Conservation (phyloP, 768 basidiomycete genomes). For the Omphalotus guepiniiformis region DNA sequence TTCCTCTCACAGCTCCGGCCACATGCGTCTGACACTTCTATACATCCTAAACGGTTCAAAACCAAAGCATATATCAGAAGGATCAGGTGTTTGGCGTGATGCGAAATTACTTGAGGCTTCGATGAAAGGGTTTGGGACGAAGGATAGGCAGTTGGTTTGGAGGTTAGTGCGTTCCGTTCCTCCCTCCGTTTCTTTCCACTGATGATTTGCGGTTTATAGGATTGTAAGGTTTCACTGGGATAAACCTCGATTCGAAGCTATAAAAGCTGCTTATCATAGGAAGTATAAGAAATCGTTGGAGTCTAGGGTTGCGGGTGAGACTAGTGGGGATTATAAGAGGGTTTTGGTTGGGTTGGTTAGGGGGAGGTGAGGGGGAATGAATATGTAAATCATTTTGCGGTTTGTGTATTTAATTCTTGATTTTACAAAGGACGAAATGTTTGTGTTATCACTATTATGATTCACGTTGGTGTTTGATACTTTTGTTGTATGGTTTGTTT, state of each 20-base stretch:
- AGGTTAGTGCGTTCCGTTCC: constrained; percentile 22
- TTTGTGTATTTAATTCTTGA: too few relatives aligned
- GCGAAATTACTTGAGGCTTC: constrained; percentile 30
- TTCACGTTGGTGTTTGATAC: too few relatives aligned
- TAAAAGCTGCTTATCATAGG: constrained; percentile 31
- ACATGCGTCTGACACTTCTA: constrained; percentile 29
- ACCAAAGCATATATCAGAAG: constrained; percentile 28
- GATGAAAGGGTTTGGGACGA: constrained; percentile 35
- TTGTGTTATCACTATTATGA: too few relatives aligned
- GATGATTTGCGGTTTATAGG: not conserved
- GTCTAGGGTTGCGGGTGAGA: constrained; percentile 29
- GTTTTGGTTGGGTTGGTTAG: constrained; percentile 4
- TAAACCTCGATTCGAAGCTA: constrained; percentile 26
- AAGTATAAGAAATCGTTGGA: constrained; percentile 27
- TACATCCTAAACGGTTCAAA: constrained; percentile 24
- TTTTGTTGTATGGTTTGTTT: too few relatives aligned
- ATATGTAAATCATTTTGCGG: too few relatives aligned
- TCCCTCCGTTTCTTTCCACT: not conserved
- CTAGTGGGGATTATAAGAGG: constrained; percentile 21
- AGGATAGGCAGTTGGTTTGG: constrained; percentile 33
- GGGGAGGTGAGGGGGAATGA: not conserved
- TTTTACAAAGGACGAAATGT: too few relatives aligned
- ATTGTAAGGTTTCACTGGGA: constrained; percentile 29
- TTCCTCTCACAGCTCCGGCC: constrained; percentile 17
- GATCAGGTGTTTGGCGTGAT: constrained; percentile 26